A percentile compares a stretch with the other conserved stretches of the same genome.
These are phyloP conservation scores for Podospora pseudocomata DNA, from an alignment of 495 filamentous ascomycete species.

Conservation along the genomic window DNA sequence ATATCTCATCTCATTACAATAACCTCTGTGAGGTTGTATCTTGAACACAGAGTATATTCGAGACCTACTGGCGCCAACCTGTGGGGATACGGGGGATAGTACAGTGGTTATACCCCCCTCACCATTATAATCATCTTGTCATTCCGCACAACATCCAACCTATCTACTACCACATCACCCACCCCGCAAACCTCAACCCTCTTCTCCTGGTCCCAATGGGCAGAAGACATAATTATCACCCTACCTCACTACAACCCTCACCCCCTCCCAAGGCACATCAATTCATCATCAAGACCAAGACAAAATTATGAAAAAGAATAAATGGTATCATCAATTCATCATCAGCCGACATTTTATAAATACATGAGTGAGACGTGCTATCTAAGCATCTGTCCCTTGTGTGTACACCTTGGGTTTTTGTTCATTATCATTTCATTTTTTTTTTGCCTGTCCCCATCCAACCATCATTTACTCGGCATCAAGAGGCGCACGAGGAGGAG, in stretches of 20 bases:
- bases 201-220: background rate
- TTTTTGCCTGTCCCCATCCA: background rate
- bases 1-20: too few relatives aligned
- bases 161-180: background rate
- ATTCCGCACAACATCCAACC: background rate
- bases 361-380: background rate
- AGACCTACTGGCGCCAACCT: too few relatives aligned
- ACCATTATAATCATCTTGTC: background rate
- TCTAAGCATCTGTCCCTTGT: constrained; percentile 3
- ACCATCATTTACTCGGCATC: constrained; percentile 60
- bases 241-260: too few relatives aligned
- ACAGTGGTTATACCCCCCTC: background rate
- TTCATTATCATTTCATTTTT: background rate
- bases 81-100: too few relatives aligned
- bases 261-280: too few relatives aligned
- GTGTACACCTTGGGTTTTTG: background rate
- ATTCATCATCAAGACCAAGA: background rate
- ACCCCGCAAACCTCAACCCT: background rate
- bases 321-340: constrained; percentile 8
- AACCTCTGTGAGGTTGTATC: too few relatives aligned
- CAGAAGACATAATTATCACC: too few relatives aligned
- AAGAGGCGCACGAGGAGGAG: constrained; percentile 55
- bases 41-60: too few relatives aligned
- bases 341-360: constrained; percentile 4
- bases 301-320: background rate